Evolutionary conservation across 2,329 filamentous ascomycete genomes (phyloP).

Genomic region (Ramichloridium luteum): DNA sequence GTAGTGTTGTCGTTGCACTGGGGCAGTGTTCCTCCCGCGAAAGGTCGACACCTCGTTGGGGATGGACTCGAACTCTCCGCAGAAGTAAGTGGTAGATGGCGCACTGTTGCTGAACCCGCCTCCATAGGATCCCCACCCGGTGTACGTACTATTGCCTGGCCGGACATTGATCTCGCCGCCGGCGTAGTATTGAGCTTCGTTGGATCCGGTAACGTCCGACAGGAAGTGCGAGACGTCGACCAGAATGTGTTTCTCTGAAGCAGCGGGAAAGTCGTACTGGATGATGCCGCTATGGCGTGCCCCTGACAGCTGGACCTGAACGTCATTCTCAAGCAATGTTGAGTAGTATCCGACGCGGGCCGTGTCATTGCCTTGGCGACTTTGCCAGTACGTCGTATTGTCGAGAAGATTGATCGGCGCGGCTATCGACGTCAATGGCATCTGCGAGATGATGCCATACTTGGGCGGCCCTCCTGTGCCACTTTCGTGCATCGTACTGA

Average conservation of each 20-base stretch:
- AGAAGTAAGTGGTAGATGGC: slow-evolving; percentile 49
- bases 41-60: slow-evolving; percentile 26
- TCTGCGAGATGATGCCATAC: slow-evolving; percentile 51
- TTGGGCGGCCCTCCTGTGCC: slow-evolving; percentile 59
- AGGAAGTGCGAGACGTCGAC: slow-evolving; percentile 52
- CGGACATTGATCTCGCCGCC: slow-evolving; percentile 45
- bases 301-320: slow-evolving; percentile 46
- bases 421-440: slow-evolving; percentile 33
- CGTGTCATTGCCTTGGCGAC: slow-evolving; percentile 23
- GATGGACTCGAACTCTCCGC: slow-evolving; percentile 44
- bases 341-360: slow-evolving; percentile 51
- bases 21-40: slow-evolving; percentile 19
- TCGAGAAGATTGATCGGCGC: slow-evolving; percentile 28
- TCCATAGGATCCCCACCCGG: slow-evolving; percentile 47
- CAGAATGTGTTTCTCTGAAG: slow-evolving; percentile 39
- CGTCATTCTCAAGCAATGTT: slow-evolving; percentile 42
- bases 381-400: slow-evolving; percentile 30
- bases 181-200: slow-evolving; percentile 42
- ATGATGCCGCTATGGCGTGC: slow-evolving; percentile 47
- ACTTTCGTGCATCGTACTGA: slow-evolving; percentile 47
- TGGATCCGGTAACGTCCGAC: slow-evolving; percentile 39
- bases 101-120: slow-evolving; percentile 50
- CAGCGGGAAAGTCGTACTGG: slow-evolving; percentile 45
- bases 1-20: slow-evolving; percentile 14
- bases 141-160: slow-evolving; percentile 38